A percentile compares a stretch with the other conserved stretches of the same genome.
These are phyloP conservation scores for Fusarium sp. DNA, from an alignment of 2,329 filamentous ascomycete genomes.

Conservation along the genomic window DNA sequence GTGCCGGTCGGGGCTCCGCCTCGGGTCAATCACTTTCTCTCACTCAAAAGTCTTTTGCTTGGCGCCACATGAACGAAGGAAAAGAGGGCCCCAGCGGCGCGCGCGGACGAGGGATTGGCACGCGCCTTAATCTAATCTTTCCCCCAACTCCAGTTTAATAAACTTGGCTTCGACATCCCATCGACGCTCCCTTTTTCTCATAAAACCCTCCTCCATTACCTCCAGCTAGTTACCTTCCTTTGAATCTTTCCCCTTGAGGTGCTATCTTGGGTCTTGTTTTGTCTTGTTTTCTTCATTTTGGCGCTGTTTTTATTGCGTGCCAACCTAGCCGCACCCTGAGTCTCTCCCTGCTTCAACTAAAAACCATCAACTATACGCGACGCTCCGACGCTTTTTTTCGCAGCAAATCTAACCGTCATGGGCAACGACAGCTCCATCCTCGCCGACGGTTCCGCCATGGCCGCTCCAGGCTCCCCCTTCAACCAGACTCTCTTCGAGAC, in stretches of 20 bases:
- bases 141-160: constrained; percentile 33
- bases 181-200: constrained; percentile 36
- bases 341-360: constrained; percentile 15
- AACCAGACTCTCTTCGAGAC: constrained; percentile 68
- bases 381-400: constrained; percentile 21
- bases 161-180: constrained; percentile 24
- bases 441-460: constrained; percentile 54
- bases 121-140: constrained; percentile 38
- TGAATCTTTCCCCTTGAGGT: constrained; percentile 2
- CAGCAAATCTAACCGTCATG: constrained; percentile 48
- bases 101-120: constrained; percentile 24
- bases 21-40: background rate
- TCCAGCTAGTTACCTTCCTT: constrained; percentile 34
- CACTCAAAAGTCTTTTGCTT: constrained; percentile 13
- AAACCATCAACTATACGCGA: constrained; percentile 15
- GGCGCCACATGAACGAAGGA: constrained; percentile 4
- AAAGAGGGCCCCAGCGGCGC: constrained; percentile 23
- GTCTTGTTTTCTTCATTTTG: constrained; percentile 20
- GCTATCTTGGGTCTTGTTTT: background rate
- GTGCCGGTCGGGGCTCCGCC: constrained; percentile 25
- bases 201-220: constrained; percentile 19
- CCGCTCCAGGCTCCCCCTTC: constrained; percentile 39
- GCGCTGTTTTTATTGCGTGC: constrained; percentile 7
- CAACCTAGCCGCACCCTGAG: background rate
- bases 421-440: constrained; percentile 51